A percentile compares a stretch with the other conserved stretches of the same genome.
Conservation (phyloP, 2,329 filamentous ascomycete species). For the Alternaria alternata region DNA sequence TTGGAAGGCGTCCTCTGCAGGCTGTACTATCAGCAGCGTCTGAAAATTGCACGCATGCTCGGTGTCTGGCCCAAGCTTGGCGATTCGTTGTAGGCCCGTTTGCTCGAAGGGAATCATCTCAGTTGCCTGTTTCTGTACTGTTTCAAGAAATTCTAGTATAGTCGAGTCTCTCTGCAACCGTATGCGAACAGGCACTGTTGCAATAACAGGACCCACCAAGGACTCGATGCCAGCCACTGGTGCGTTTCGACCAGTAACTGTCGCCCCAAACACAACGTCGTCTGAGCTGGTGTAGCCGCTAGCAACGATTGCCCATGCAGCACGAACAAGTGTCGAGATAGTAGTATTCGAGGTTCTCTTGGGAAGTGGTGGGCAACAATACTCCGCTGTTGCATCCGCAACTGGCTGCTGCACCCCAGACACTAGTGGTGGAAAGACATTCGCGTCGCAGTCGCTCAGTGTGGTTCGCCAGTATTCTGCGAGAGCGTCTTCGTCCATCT, state of each 20-base stretch:
- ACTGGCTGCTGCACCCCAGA: no score
- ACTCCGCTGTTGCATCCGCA: no score
- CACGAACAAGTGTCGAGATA: conserved; percentile 22
- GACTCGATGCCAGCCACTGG: conserved; percentile 8
- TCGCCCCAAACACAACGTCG: conserved; percentile 2
- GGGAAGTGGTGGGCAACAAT: no score
- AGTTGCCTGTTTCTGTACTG: conserved; percentile 22
- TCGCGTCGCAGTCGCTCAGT: no score
- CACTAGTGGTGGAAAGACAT: no score
- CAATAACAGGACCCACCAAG: conserved; percentile 54
- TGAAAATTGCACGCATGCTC: conserved; percentile 52
- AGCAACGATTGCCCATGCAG: neutral
- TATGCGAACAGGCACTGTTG: conserved; percentile 46
- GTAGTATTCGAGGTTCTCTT: neutral
- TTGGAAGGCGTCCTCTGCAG: neutral
- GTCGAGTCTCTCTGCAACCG: neutral
- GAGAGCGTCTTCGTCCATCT: no score
- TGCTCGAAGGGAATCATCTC: conserved; percentile 44
- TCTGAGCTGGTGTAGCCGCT: neutral
- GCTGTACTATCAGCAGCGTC: conserved; percentile 62
- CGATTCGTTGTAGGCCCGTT: conserved; percentile 43
- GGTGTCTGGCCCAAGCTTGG: neutral
- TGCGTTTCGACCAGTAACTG: neutral
- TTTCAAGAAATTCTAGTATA: conserved; percentile 18
- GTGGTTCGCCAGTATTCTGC: no score